Evolutionary conservation across 1,284 basidiomycete species (phyloP).

Genomic region (Heterobasidion irregulare): DNA sequence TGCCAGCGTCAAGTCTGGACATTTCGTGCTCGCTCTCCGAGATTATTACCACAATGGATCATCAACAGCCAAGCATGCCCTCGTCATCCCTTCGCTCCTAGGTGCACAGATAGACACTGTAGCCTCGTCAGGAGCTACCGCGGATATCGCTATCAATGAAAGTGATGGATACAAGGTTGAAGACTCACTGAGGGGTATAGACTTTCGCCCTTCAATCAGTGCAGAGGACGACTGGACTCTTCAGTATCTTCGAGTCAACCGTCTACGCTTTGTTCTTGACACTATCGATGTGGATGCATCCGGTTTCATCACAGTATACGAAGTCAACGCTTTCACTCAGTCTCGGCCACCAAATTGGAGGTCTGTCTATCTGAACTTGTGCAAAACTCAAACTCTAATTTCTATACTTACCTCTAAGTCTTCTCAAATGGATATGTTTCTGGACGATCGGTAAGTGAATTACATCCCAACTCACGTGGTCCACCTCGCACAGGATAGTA

Average conservation of each 20-base stretch:
- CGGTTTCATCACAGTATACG: not conserved
- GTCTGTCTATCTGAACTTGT: not conserved
- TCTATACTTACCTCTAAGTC: not conserved
- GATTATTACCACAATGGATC: not conserved
- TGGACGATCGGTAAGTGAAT: not conserved
- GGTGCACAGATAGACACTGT: not conserved
- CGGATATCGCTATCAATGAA: too few species aligned
- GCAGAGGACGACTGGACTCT: not conserved
- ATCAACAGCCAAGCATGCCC: not conserved
- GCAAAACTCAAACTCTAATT: not conserved
- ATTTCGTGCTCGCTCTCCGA: not conserved
- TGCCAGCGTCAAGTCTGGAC: not conserved
- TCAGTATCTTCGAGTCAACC: not conserved
- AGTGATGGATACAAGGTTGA: not conserved
- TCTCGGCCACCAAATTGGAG: not conserved
- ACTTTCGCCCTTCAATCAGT: not conserved
- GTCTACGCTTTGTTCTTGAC: not conserved
- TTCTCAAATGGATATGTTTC: not conserved
- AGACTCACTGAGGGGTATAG: not conserved
- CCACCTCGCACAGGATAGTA: not conserved
- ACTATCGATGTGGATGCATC: not conserved
- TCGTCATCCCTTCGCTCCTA: not conserved
- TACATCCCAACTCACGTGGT: not conserved
- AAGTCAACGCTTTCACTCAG: not conserved
- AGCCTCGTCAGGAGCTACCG: not conserved